Percentiles rank a stretch among this genome's conserved stretches.
Evolutionary conservation across 1,284 basidiomycete genomes (phyloP).

Genomic region (Lignosus rhinocerotis): DNA sequence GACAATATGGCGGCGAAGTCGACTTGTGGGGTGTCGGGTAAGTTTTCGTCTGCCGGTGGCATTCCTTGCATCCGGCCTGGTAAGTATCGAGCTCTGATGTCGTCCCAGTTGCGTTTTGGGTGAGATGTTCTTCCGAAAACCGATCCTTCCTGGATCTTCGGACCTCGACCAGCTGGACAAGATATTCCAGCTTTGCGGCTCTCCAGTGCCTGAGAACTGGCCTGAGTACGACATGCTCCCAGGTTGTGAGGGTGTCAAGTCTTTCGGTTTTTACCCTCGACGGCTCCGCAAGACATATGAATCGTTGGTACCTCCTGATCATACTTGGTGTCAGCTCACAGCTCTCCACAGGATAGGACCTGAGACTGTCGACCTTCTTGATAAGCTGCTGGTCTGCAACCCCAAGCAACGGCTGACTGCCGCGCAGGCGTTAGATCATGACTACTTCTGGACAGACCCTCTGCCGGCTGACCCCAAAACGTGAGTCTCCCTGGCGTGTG

Average conservation of each 20-base stretch:
- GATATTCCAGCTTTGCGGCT: constrained; percentile 89
- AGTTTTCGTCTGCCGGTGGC: constrained; percentile 30
- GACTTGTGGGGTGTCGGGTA: constrained; percentile 99
- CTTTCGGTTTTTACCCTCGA: constrained; percentile 52
- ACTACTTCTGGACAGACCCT: constrained; percentile 92
- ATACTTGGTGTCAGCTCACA: constrained; percentile 14
- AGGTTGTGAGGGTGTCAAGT: constrained; percentile 78
- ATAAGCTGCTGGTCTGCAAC: constrained; percentile 89
- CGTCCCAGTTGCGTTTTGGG: constrained; percentile 81
- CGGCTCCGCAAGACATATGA: constrained; percentile 60
- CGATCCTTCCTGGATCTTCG: constrained; percentile 86
- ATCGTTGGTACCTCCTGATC: constrained; percentile 43
- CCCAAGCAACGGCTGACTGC: constrained; percentile 93
- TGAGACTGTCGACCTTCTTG: constrained; percentile 89
- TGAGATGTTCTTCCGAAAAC: constrained; percentile 90
- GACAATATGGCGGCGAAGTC: constrained; percentile 90
- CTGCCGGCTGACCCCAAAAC: constrained; percentile 81
- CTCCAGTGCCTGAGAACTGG: constrained; percentile 81
- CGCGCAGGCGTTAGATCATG: constrained; percentile 81
- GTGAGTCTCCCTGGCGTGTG: constrained; percentile 39
- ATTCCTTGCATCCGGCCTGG: neutral
- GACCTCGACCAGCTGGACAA: constrained; percentile 91
- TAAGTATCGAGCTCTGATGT: constrained; percentile 2
- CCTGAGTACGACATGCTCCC: constrained; percentile 80
- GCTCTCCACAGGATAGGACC: constrained; percentile 47